Base-by-base conservation (phyloP, 2,329 filamentous ascomycete species). In the Fusarium dlaminii region DNA sequence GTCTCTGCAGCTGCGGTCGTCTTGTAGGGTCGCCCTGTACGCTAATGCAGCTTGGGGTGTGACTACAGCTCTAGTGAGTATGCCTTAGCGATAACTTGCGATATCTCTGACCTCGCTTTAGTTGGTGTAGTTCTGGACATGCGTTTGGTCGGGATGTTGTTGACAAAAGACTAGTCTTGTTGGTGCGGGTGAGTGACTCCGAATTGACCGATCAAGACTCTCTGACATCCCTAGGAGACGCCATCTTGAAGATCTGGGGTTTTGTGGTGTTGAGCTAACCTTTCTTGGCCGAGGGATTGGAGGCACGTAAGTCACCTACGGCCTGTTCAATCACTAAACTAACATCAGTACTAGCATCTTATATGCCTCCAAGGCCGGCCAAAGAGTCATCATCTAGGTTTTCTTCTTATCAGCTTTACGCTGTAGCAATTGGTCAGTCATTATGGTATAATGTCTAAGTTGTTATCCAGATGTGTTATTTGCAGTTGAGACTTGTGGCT, bases 71-170 rank as follows among this genome's bases (percentile, higher is more conserved):
- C 37, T 22, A 36, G 32, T 34, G 32, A 34, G 32, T 34, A 14
- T 34, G 4, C 32, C 32, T 34, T 6, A 15, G 13, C 32, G 6
- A 6, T 15, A 15, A 34, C 32, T 34, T 34, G 32, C 6, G 14
- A 34, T 34, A 15, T 34, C 32, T 34, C 32, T 34, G 32, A 34
- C 32, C 12, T 34, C 2, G 11, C 32, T 34, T 34, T 15, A 34
- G 32, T 40, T 14, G 13, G 39, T 40, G 20, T 40, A 40, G 20
- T 40, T 22, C 1, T 40, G 0, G 12, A 22, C 12, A 22, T 40
- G 0, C 2, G 22, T n/a, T 40, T 40, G 8, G 39, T 40, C 0
- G 3, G 12, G 20, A 14, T 40, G 11, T 2, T 9, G 8, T 40
- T 14, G 8, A 40, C 2, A 22, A 14, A 40, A n/a, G 39, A 40